A percentile compares a stretch with the other conserved stretches of the same genome.
Evolutionary conservation across 2,329 filamentous ascomycete species (phyloP).

Genomic region (Fusarium neocosmosporiellum): DNA sequence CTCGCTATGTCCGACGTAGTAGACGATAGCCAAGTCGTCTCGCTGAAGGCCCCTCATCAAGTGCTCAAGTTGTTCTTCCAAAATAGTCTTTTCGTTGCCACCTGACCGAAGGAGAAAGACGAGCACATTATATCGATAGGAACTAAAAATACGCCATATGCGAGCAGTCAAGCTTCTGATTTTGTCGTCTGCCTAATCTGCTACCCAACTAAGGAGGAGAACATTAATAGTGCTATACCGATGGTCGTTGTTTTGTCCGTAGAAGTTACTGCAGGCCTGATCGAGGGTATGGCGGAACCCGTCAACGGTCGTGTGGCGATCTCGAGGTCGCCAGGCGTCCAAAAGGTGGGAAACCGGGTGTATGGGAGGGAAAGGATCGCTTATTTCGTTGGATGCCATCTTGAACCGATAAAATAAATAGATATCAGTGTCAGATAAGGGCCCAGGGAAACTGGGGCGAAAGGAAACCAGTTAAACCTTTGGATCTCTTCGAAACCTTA

Average conservation of each 20-base stretch:
- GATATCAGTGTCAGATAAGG: neutral
- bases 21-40: neutral
- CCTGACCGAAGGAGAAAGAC: neutral
- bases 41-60: neutral
- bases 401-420: neutral
- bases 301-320: neutral
- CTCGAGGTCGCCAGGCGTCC: neutral
- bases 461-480: no score
- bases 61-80: neutral
- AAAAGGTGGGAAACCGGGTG: neutral
- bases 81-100: neutral
- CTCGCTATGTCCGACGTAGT: neutral
- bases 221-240: neutral
- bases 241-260: neutral
- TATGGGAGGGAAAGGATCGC: neutral
- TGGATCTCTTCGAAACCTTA: no score
- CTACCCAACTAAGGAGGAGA: neutral
- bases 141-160: neutral
- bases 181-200: neutral
- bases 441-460: no score
- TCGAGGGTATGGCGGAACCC: neutral
- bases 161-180: neutral
- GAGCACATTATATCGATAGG: neutral
- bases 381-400: neutral
- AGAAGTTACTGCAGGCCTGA: neutral